Evolutionary conservation across 331 rosid species (phyloP), one percentile per base, ranked within the genome.

Genomic region (Pyracantha coccinea): DNA sequence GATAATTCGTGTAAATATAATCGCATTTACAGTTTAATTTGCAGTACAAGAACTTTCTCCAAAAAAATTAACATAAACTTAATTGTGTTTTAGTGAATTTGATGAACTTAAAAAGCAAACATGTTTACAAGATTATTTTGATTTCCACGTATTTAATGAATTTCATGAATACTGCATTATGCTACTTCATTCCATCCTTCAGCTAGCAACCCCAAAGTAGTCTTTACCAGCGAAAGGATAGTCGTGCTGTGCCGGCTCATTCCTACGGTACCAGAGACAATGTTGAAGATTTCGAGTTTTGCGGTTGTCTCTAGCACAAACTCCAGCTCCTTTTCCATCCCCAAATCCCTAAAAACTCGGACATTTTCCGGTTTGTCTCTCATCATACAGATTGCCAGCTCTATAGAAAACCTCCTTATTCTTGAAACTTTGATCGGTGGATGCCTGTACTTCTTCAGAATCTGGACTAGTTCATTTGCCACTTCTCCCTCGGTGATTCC

Each of bases 321-420:
- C 41, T 92, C 96, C 57, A 92, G 86, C 81, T 89, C 91, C 76
- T 75, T 76, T 69, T 86, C 91, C 87, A 89, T 69, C 66, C 81
- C 89, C 33, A 88, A 17, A 54, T 82, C 71, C 84, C 80, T 82
- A 76, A 92, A 95, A 28, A 81, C 75, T 1, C 16, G 10, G 44
- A 85, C 67, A 33, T 86, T 92, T 83, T 79, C 73, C 57, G 60
- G 76, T 13, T 86, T 86, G 79, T 90, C 89, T 74, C 73, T 77
- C 99, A 95, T 92, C 97, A 95, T 90, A 97, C 96, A 95, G 52
- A 86, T 90, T 15, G 91, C 93, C 69, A 87, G 79, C 78, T 95
- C 99, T 63, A 95, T 86, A 59, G 65, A 72, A 57, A 89, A 92
- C 87, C 98, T 87, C 87, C 99, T 88, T 62, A 92, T 95, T 84